Percentiles rank a stretch among this genome's conserved stretches.
These are phyloP conservation scores for Trichodelitschia bisporula DNA, from an alignment of 495 filamentous ascomycete genomes.

Conservation along the genomic window DNA sequence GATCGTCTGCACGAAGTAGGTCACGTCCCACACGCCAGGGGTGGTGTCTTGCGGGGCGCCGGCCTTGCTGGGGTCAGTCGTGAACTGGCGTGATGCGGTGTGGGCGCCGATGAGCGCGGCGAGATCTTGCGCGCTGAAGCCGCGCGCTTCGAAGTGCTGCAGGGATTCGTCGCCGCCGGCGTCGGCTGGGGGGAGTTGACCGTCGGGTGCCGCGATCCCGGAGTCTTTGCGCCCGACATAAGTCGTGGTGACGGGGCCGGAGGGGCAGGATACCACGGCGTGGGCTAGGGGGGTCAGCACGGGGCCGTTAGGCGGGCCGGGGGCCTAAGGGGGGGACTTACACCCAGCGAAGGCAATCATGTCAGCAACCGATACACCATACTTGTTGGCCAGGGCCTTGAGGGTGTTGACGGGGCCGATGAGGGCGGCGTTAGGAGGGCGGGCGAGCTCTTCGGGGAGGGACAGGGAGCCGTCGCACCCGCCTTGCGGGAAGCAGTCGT, in stretches of 20 bases:
- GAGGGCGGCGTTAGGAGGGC: constrained; percentile 8
- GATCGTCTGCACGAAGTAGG: constrained; percentile 7
- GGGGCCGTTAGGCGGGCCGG: background rate
- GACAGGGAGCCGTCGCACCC: constrained; percentile 12
- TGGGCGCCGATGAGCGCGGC: constrained; percentile 11
- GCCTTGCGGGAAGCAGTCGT: constrained; percentile 7
- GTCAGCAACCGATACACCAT: constrained; percentile 9
- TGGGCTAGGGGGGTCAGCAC: constrained; percentile 5
- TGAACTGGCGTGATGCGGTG: constrained; percentile 5
- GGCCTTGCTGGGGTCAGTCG: constrained; percentile 4
- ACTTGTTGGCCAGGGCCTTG: constrained; percentile 3
- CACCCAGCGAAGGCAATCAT: constrained; percentile 11
- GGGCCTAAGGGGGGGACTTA: constrained; percentile 2
- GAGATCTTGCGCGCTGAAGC: constrained; percentile 9
- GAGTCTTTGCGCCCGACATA: constrained; percentile 10
- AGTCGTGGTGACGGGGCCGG: constrained; percentile 6
- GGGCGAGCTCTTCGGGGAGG: constrained; percentile 7
- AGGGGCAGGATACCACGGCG: constrained; percentile 9
- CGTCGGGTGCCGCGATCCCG: constrained; percentile 3
- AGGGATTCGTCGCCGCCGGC: background rate
- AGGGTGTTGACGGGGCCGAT: constrained; percentile 3
- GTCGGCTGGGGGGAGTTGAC: constrained; percentile 4
- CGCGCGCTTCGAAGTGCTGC: constrained; percentile 8
- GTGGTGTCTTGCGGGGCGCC: constrained; percentile 9
- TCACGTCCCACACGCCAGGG: constrained; percentile 8